Conservation (phyloP, 768 basidiomycete species). For the Steccherinum ochraceum region DNA sequence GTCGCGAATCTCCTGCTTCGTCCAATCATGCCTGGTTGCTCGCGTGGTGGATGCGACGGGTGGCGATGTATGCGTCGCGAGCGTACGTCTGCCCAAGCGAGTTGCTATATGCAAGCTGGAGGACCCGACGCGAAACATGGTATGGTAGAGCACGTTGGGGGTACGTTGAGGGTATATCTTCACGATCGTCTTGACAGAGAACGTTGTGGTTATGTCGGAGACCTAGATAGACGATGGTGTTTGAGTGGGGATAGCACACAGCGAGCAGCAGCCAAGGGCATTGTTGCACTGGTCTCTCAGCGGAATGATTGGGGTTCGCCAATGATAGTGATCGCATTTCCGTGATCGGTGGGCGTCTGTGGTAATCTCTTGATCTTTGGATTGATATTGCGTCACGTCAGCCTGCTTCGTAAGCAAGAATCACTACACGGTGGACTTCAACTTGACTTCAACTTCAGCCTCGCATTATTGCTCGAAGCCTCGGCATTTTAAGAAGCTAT, state of each 20-base stretch:
- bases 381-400: neutral
- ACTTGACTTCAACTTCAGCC: too few species aligned
- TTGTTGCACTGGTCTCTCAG: neutral
- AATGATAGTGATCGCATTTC: neutral
- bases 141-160: neutral
- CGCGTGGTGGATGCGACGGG: slow-evolving; percentile 8
- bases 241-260: slow-evolving; percentile 1
- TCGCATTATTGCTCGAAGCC: too few species aligned
- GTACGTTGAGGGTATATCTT: neutral
- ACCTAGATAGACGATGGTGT: neutral
- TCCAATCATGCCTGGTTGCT: slow-evolving; percentile 57
- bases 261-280: neutral
- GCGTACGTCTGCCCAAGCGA: slow-evolving; percentile 34
- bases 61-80: slow-evolving; percentile 55
- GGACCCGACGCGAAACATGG: slow-evolving; percentile 34
- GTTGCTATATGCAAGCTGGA: slow-evolving; percentile 11
- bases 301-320: neutral
- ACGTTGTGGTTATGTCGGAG: neutral
- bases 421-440: too few species aligned
- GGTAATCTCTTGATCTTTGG: neutral
- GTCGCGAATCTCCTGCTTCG: slow-evolving; percentile 70
- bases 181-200: too few species aligned
- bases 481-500: too few species aligned
- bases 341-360: neutral
- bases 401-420: too few species aligned